Evolutionary conservation across 177 flowering plant genomes (phyloP).

Genomic region (Vitis hybrid): DNA sequence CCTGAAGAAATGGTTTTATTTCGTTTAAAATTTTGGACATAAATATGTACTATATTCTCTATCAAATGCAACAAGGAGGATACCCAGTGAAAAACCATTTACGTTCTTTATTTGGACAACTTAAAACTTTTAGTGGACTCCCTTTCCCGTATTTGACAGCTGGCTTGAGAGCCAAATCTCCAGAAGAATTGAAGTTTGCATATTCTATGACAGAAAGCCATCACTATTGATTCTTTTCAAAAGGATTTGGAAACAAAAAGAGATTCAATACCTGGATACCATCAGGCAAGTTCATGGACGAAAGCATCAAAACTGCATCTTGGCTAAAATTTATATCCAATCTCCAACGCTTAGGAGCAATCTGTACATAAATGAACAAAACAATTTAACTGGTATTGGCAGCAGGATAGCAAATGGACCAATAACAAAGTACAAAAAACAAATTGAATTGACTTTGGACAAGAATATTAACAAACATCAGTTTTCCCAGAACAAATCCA

Average conservation of each 20-base stretch:
- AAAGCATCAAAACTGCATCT: conserved; percentile 98
- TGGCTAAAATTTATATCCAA: conserved; percentile 86
- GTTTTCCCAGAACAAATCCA: no score
- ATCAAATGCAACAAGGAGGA: no score
- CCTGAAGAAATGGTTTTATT: no score
- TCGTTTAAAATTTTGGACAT: no score
- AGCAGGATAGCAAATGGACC: background rate
- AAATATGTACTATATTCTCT: no score
- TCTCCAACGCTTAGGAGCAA: conserved; percentile 92
- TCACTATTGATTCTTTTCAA: background rate
- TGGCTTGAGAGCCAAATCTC: background rate
- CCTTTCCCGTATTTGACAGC: no score
- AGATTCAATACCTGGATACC: conserved; percentile 80
- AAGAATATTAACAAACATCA: no score
- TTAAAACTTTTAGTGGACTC: no score
- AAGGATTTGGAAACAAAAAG: background rate
- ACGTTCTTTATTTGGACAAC: no score
- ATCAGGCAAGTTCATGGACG: conserved; percentile 96
- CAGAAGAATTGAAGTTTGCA: background rate
- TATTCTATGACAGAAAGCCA: background rate
- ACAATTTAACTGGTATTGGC: no score
- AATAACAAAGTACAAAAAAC: background rate
- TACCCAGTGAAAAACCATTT: no score
- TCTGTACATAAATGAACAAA: conserved; percentile 37
- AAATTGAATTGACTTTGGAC: background rate